These are phyloP conservation scores for Citropsis articulata DNA, from an alignment of 345 rosid species.

Conservation along the genomic window DNA sequence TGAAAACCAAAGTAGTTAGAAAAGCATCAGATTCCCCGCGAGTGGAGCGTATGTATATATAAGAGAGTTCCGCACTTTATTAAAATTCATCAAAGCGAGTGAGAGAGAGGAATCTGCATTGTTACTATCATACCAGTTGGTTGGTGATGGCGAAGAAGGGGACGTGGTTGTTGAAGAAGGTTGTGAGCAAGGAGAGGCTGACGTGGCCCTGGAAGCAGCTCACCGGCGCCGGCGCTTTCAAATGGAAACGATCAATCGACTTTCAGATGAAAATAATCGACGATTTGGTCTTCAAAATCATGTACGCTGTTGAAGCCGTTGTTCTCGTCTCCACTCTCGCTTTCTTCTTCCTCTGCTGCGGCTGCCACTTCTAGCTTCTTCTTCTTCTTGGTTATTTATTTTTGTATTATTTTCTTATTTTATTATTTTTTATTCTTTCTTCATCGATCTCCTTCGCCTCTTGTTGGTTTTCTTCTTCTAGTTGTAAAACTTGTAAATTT, in stretches of 20 bases:
- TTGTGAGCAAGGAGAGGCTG: conserved; percentile 28
- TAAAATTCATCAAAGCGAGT: not conserved
- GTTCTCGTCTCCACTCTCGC: conserved; percentile 67
- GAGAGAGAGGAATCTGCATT: conserved; percentile 11
- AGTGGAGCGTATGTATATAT: too few relatives aligned
- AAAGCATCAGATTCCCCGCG: not conserved
- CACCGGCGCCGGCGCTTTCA: conserved; percentile 3
- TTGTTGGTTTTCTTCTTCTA: too few relatives aligned
- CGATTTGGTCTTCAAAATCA: conserved; percentile 43
- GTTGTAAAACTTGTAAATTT: too few relatives aligned
- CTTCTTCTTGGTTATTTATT: not conserved
- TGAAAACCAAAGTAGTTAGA: not conserved
- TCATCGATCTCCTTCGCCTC: too few relatives aligned
- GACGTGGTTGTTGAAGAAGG: conserved; percentile 27
- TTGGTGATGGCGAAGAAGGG: conserved; percentile 12
- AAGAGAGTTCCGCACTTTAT: too few relatives aligned
- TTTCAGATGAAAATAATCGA: conserved; percentile 39
- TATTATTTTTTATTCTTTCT: not conserved
- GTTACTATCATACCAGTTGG: not conserved
- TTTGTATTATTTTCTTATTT: not conserved
- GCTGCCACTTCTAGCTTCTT: conserved; percentile 52
- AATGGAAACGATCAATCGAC: conserved; percentile 28
- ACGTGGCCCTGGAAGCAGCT: conserved; percentile 17
- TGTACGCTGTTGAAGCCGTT: conserved; percentile 56
- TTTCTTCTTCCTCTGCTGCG: conserved; percentile 73